Evolutionary conservation across 1,284 basidiomycete species (phyloP).

Genomic region (Apiotrichum veenhuisii): DNA sequence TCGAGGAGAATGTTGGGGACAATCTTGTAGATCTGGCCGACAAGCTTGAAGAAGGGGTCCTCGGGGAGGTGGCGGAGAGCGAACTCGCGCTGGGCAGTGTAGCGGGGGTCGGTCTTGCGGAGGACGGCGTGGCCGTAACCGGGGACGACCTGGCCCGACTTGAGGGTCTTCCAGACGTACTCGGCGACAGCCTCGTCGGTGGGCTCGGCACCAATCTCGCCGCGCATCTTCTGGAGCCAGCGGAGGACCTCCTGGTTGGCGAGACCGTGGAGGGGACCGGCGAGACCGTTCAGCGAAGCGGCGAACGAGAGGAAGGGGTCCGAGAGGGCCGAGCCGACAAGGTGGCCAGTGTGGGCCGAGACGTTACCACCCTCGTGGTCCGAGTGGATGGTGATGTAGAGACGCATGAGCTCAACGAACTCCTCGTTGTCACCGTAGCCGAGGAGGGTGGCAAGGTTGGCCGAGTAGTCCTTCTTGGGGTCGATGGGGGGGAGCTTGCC

Average conservation of each 20-base stretch:
- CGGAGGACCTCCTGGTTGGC: conserved; percentile 91
- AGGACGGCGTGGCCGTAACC: conserved; percentile 96
- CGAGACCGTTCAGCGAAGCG: conserved; percentile 92
- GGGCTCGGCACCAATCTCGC: conserved; percentile 73
- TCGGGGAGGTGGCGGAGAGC: conserved; percentile 82
- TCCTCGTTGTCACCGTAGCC: conserved; percentile 85
- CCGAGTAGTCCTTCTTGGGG: conserved; percentile 82
- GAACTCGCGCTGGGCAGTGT: conserved; percentile 91
- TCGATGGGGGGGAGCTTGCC: conserved; percentile 90
- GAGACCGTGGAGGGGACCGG: conserved; percentile 89
- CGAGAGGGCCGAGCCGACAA: conserved; percentile 95
- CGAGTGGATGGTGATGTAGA: conserved; percentile 97
- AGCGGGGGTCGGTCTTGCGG: conserved; percentile 95
- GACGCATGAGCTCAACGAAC: conserved; percentile 90
- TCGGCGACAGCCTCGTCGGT: conserved; percentile 81
- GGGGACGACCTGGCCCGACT: conserved; percentile 85
- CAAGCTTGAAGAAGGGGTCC: conserved; percentile 87
- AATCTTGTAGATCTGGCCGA: conserved; percentile 86
- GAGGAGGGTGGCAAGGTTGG: conserved; percentile 86
- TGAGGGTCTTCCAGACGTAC: conserved; percentile 90
- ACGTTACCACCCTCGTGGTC: conserved; percentile 99
- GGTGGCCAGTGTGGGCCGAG: conserved; percentile 92
- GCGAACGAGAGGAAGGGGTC: conserved; percentile 96
- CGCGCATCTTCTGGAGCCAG: conserved; percentile 86
- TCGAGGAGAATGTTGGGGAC: conserved; percentile 90